Percentiles rank a stretch among this genome's conserved stretches.
These are phyloP conservation scores for Metschnikowia picachoensis DNA, from an alignment of 805 yeast genomes.

Conservation along the genomic window DNA sequence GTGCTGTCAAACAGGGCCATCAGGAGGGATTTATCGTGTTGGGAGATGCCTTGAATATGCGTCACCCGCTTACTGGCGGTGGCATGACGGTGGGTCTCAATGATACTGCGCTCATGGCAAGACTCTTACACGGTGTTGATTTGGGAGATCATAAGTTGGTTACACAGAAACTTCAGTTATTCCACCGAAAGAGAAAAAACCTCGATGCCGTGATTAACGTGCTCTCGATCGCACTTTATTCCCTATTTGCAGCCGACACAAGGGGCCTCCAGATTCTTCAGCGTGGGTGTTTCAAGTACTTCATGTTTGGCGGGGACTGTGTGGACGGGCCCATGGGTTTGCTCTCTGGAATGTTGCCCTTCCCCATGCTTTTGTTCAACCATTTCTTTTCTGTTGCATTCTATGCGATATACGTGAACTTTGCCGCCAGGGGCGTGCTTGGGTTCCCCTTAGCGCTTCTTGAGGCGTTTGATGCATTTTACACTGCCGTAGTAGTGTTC, in stretches of 20 bases:
- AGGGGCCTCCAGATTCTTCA: conserved; percentile 66
- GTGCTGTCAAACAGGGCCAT: conserved; percentile 63
- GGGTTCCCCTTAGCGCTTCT: conserved; percentile 68
- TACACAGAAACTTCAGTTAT: conserved; percentile 52
- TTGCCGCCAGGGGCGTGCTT: conserved; percentile 56
- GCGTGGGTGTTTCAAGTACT: conserved; percentile 84
- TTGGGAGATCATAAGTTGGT: conserved; percentile 58
- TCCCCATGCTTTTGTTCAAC: conserved; percentile 68
- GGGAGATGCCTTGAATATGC: conserved; percentile 95
- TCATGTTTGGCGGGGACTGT: conserved; percentile 79
- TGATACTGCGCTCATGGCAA: conserved; percentile 71
- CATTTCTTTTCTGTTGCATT: conserved; percentile 92
- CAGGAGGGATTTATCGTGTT: conserved; percentile 74
- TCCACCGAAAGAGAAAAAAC: conserved; percentile 74
- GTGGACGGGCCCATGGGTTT: conserved; percentile 76
- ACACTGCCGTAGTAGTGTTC: conserved; percentile 74
- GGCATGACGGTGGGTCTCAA: conserved; percentile 98
- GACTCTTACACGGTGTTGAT: conserved; percentile 52
- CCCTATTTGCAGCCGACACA: conserved; percentile 84
- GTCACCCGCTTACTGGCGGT: conserved; percentile 98
- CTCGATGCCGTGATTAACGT: conserved; percentile 85
- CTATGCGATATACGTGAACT: conserved; percentile 71
- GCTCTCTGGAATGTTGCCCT: conserved; percentile 75
- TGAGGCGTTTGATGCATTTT: conserved; percentile 64
- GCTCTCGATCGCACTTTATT: conserved; percentile 82